Evolutionary conservation across 768 basidiomycete genomes (phyloP).

Genomic region (Dendrothele bispora): DNA sequence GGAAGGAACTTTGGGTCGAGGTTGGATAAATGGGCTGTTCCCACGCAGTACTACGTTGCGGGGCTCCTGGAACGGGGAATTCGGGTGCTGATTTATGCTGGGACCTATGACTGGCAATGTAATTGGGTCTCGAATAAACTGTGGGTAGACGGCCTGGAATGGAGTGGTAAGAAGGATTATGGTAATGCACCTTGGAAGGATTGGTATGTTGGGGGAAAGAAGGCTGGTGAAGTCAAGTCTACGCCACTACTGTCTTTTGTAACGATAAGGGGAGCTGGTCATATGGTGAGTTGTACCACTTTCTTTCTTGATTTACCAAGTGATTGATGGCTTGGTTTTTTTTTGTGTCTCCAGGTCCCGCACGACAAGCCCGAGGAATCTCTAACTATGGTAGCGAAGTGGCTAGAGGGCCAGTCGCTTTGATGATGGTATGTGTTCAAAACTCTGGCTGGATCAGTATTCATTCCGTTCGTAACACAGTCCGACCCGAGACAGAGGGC

Average conservation of each 20-base stretch:
- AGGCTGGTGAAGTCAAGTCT: constrained; percentile 48
- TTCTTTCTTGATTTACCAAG: background rate
- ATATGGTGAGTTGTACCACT: constrained; percentile 40
- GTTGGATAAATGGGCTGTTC: constrained; percentile 43
- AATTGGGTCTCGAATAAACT: constrained; percentile 77
- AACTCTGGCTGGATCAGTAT: too few species aligned
- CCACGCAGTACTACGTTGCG: constrained; percentile 50
- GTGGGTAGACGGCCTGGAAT: constrained; percentile 74
- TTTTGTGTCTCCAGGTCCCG: constrained; percentile 43
- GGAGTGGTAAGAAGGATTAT: constrained; percentile 64
- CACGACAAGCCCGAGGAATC: constrained; percentile 52
- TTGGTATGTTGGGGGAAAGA: constrained; percentile 53
- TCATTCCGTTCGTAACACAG: too few species aligned
- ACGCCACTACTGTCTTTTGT: constrained; percentile 34
- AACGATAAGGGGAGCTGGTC: constrained; percentile 49
- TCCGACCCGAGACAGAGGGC: constrained; percentile 5
- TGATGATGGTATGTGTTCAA: too few species aligned
- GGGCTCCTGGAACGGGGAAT: constrained; percentile 76
- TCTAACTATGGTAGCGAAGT: constrained; percentile 47
- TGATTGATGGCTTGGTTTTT: constrained; percentile 11
- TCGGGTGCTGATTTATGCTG: constrained; percentile 65
- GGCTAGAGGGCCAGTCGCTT: constrained; percentile 30
- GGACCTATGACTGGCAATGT: constrained; percentile 64
- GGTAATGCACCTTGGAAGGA: constrained; percentile 45
- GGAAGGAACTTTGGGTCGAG: constrained; percentile 48